A percentile compares a stretch with the other conserved stretches of the same genome.
Conservation (phyloP, 345 rosid genomes). For the Ceriops zippeliana region DNA sequence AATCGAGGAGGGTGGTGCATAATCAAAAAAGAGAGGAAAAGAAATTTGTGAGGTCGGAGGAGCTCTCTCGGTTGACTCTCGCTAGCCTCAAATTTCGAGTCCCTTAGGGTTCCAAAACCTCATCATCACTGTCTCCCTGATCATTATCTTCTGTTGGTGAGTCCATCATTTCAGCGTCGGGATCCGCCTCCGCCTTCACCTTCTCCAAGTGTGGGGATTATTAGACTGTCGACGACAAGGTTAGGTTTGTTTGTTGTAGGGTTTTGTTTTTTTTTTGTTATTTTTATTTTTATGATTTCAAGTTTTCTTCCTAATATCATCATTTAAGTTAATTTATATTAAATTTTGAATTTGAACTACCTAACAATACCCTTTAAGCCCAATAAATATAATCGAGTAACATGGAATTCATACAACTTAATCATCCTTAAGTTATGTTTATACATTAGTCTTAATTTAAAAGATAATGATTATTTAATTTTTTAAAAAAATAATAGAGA, state of each 20-base stretch:
- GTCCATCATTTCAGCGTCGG: slow-evolving; percentile 1
- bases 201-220: slow-evolving; percentile 37
- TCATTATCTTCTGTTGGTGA: slow-evolving; percentile 8
- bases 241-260: slow-evolving; percentile 23
- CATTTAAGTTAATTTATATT: no score
- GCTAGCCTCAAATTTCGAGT: slow-evolving; percentile 57
- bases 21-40: slow-evolving; percentile 34
- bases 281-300: no score
- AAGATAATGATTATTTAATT: no score
- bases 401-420: no score
- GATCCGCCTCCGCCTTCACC: slow-evolving; percentile 22
- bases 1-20: slow-evolving; percentile 30
- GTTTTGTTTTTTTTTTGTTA: no score
- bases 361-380: no score
- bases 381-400: no score
- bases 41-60: slow-evolving; percentile 56
- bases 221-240: slow-evolving; percentile 41
- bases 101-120: slow-evolving; percentile 81
- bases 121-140: slow-evolving; percentile 22
- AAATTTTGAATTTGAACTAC: no score
- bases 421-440: no score
- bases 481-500: no score
- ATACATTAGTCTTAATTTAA: no score
- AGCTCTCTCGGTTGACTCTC: slow-evolving; percentile 52
- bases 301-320: no score